These are phyloP conservation scores for Decorospora gaudefroyi DNA, from an alignment of 2,329 filamentous ascomycete genomes.

Conservation along the genomic window DNA sequence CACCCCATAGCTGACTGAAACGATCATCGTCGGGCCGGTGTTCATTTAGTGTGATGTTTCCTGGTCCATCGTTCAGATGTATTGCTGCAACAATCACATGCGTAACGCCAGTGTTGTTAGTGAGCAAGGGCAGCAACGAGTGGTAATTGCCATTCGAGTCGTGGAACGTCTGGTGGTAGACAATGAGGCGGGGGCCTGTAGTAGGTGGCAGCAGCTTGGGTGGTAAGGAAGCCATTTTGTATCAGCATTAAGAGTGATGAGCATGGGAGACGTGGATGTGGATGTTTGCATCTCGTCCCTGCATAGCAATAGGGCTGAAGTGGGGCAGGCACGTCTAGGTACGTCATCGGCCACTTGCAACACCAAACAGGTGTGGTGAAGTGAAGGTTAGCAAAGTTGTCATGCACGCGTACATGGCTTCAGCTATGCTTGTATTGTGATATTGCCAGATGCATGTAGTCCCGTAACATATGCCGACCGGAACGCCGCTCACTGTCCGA, in stretches of 20 bases:
- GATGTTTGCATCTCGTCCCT: conserved; percentile 22
- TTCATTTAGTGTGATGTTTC: conserved; percentile 78
- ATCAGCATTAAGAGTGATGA: conserved; percentile 1
- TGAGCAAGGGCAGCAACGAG: conserved; percentile 65
- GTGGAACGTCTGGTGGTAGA: conserved; percentile 70
- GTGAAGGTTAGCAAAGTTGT: too few species aligned
- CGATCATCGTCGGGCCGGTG: conserved; percentile 68
- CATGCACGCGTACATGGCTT: conserved; percentile 3
- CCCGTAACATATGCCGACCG: conserved; percentile 20
- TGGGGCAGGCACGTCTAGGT: conserved; percentile 29
- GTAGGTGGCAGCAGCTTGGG: conserved; percentile 43
- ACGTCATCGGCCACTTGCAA: conserved; percentile 28
- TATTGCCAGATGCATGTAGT: conserved; percentile 9
- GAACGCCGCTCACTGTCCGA: conserved; percentile 31
- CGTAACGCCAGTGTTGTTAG: conserved; percentile 66
- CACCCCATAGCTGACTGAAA: conserved; percentile 76
- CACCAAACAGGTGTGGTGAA: conserved; percentile 13
- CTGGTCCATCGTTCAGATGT: conserved; percentile 73
- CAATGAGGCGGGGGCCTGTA: conserved; percentile 52
- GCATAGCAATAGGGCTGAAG: conserved; percentile 36
- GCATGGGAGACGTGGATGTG: conserved; percentile 8
- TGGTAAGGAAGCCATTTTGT: conserved; percentile 37
- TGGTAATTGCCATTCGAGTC: conserved; percentile 59
- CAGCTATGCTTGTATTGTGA: not conserved
- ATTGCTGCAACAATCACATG: conserved; percentile 87